phyloP scores from a whole-genome alignment of 75 land plant genomes.

The Chamaecyparis obtusa region DNA sequence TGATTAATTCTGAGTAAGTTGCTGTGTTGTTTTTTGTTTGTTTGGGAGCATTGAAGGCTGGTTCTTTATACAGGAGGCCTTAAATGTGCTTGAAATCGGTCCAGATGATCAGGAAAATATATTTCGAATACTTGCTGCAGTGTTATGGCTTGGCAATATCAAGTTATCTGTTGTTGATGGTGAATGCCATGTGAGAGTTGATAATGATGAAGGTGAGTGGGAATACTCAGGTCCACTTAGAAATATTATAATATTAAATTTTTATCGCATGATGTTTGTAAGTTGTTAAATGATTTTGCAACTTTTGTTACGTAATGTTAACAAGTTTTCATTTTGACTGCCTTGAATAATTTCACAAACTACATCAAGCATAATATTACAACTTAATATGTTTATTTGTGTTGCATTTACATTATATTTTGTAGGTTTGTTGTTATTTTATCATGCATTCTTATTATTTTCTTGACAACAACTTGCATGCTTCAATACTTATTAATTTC shows the following conservation, averaged over 20 bases:
- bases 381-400: not conserved
- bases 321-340: not conserved
- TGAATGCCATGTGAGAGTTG: slow-evolving; percentile 42
- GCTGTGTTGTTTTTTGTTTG: not conserved
- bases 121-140: slow-evolving; percentile 48
- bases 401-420: not conserved
- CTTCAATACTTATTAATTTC: too few species aligned
- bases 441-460: too few species aligned
- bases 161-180: slow-evolving; percentile 29
- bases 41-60: slow-evolving; percentile 1
- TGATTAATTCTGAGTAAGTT: not conserved
- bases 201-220: slow-evolving; percentile 41
- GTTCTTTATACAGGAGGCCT: slow-evolving; percentile 30
- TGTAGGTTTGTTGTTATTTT: too few species aligned
- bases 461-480: too few species aligned
- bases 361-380: not conserved
- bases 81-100: slow-evolving; percentile 47
- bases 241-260: not conserved
- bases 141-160: slow-evolving; percentile 55
- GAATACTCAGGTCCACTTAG: not conserved
- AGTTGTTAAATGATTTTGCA: not conserved
- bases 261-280: not conserved
- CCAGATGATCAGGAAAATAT: slow-evolving; percentile 43
- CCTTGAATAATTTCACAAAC: not conserved
- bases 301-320: not conserved